Conservation (phyloP, 306 rosid genomes). For the Vigna hirtella region DNA sequence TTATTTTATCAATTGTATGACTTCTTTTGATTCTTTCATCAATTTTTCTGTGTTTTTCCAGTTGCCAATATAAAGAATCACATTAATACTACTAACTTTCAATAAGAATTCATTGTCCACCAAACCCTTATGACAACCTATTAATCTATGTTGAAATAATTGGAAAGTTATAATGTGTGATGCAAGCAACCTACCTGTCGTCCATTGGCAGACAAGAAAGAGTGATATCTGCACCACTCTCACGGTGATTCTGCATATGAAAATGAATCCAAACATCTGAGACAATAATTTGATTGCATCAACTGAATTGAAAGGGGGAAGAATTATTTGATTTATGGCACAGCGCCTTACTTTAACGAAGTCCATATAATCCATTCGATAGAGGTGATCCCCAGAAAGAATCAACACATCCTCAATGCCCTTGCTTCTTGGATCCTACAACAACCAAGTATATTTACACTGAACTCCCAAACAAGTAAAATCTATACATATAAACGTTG, state of each 20-base stretch:
- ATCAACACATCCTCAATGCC: constrained; percentile 86
- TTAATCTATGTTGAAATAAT: background rate
- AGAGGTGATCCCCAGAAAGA: constrained; percentile 94
- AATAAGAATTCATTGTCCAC: too few relatives aligned
- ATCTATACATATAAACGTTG: too few relatives aligned
- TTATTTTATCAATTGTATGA: too few relatives aligned
- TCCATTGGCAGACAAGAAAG: constrained; percentile 91
- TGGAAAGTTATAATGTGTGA: background rate
- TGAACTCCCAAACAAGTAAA: background rate
- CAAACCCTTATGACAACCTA: too few relatives aligned
- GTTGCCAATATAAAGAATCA: too few relatives aligned
- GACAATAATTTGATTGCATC: constrained; percentile 29
- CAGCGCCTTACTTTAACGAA: constrained; percentile 73
- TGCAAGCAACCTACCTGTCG: constrained; percentile 64
- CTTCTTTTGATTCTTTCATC: too few relatives aligned
- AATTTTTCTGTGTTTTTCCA: too few relatives aligned
- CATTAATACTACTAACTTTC: too few relatives aligned
- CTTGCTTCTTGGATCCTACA: constrained; percentile 85
- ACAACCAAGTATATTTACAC: constrained; percentile 32
- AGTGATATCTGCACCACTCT: constrained; percentile 93
- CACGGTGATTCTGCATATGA: constrained; percentile 74
- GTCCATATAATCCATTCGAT: constrained; percentile 95
- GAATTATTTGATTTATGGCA: constrained; percentile 22
- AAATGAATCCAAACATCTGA: constrained; percentile 38
- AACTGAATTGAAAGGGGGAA: constrained; percentile 15